Percentiles rank a stretch among this genome's conserved stretches.
These are phyloP conservation scores for Cornus suecica DNA, from an alignment of 148 eudicot species.

Conservation along the genomic window DNA sequence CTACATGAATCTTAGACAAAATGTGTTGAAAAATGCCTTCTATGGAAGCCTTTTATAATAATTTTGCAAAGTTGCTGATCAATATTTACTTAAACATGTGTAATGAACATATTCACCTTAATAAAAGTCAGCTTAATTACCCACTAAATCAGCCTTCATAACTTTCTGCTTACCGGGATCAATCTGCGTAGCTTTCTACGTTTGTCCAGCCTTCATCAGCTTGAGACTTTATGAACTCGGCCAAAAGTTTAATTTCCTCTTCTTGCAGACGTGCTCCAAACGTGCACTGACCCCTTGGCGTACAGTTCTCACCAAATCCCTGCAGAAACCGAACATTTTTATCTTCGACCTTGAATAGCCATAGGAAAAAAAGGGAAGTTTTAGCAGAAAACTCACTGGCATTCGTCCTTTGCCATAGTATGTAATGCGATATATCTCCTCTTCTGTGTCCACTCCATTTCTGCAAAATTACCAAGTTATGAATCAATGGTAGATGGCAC, in stretches of 20 bases:
- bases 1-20: no score
- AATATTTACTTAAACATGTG: neutral
- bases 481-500: neutral
- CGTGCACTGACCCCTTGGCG: conserved; percentile 90
- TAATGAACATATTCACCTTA: neutral
- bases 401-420: conserved; percentile 89
- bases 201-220: conserved; percentile 77
- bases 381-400: conserved; percentile 49
- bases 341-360: neutral
- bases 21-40: no score
- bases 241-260: conserved; percentile 65
- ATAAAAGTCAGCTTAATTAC: neutral
- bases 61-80: neutral
- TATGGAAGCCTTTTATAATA: no score
- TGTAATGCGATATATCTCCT: conserved; percentile 63
- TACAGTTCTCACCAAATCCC: conserved; percentile 85
- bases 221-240: conserved; percentile 81
- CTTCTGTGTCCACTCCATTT: conserved; percentile 73
- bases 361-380: neutral
- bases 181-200: conserved; percentile 37
- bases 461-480: conserved; percentile 21
- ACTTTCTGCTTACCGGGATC: neutral
- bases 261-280: conserved; percentile 82
- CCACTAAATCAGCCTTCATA: neutral
- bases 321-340: conserved; percentile 14